These are phyloP conservation scores for Teratosphaeria gauchensis DNA, from an alignment of 2,329 filamentous ascomycete genomes.

Conservation along the genomic window DNA sequence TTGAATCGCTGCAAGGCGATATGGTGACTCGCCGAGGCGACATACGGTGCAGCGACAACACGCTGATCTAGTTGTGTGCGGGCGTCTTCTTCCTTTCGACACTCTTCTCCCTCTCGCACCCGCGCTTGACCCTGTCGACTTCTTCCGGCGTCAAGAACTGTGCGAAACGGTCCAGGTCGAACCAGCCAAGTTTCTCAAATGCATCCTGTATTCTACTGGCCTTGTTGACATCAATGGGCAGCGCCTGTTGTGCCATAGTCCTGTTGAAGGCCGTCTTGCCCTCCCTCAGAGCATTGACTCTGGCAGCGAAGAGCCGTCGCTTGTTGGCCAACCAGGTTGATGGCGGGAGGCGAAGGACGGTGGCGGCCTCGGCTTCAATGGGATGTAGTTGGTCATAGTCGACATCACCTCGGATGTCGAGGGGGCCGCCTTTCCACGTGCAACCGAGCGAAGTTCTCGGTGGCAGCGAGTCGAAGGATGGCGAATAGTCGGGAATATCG, in stretches of 20 bases:
- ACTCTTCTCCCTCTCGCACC: neutral
- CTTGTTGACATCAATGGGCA: conserved; percentile 97
- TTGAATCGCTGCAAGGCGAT: neutral
- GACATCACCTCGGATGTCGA: conserved; percentile 66
- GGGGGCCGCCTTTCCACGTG: conserved; percentile 43
- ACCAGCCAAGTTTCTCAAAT: conserved; percentile 53
- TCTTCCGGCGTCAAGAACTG: neutral
- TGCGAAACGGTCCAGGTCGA: conserved; percentile 15
- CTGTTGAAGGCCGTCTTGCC: conserved; percentile 76
- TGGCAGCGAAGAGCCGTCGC: conserved; percentile 75
- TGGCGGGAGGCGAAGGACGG: conserved; percentile 71
- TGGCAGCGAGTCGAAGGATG: conserved; percentile 14
- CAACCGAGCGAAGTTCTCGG: conserved; percentile 4
- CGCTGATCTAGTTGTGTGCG: neutral
- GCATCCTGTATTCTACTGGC: conserved; percentile 85
- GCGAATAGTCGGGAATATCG: conserved; percentile 18
- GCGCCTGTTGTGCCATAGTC: conserved; percentile 92
- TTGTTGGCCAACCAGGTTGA: conserved; percentile 89
- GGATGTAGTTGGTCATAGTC: conserved; percentile 62
- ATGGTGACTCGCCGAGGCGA: neutral
- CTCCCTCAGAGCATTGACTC: conserved; percentile 55
- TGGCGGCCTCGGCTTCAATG: conserved; percentile 67
- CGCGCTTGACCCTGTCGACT: neutral
- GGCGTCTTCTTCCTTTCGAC: neutral
- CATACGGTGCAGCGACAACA: neutral